phyloP scores from a whole-genome alignment of 192 early-diverging fungal genomes.

The Mortierella antarctica region DNA sequence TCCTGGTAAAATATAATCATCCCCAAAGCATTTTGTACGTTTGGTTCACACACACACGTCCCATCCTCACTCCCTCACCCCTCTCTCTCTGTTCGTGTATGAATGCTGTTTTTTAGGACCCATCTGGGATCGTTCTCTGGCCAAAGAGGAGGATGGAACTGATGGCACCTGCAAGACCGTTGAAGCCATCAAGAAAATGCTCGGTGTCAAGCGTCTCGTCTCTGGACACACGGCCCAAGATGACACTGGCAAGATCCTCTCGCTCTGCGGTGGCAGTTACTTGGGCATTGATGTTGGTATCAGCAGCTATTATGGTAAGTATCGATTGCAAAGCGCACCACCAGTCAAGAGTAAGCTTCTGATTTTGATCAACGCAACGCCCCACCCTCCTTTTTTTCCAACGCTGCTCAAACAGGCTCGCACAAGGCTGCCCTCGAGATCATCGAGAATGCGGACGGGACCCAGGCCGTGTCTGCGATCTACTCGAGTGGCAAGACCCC shows the following conservation, averaged over 20 bases:
- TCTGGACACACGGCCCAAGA: conserved; percentile 75
- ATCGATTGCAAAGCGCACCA: no score
- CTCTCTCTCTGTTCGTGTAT: background rate
- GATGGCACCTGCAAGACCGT: conserved; percentile 18
- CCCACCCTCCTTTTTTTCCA: background rate
- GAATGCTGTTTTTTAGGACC: conserved; percentile 9
- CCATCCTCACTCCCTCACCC: background rate
- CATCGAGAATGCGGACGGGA: conserved; percentile 57
- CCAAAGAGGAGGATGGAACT: conserved; percentile 22
- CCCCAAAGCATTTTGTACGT: background rate
- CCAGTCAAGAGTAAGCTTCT: no score
- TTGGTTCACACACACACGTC: background rate
- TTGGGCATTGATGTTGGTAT: conserved; percentile 81
- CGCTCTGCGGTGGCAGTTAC: conserved; percentile 67
- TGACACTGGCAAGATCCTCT: conserved; percentile 61
- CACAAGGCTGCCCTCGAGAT: conserved; percentile 78
- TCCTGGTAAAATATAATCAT: conserved; percentile 5
- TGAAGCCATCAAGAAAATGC: conserved; percentile 13
- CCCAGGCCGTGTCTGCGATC: conserved; percentile 57
- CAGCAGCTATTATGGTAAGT: conserved; percentile 64
- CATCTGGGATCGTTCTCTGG: conserved; percentile 28
- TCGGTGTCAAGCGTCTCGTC: conserved; percentile 68
- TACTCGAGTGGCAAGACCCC: conserved; percentile 36
- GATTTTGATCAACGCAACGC: no score
- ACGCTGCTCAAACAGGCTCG: conserved; percentile 31